Conservation (phyloP, 495 filamentous ascomycete species). For the Hypoxylon lenormandii region DNA sequence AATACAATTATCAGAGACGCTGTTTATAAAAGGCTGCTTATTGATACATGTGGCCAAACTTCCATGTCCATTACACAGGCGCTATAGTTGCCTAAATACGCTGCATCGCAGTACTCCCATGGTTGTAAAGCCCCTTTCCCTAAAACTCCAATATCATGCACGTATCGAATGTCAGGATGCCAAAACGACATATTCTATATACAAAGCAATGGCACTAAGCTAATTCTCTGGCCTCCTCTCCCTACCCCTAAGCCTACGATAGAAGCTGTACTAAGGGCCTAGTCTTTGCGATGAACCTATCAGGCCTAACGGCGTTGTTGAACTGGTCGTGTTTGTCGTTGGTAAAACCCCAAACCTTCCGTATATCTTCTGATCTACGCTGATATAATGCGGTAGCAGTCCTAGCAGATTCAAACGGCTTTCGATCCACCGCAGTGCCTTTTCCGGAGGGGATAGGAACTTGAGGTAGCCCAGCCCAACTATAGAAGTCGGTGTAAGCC, state of each 20-base stretch:
- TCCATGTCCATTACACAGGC: constrained; percentile 3
- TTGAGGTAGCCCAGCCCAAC: constrained; percentile 87
- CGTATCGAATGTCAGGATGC: constrained; percentile 34
- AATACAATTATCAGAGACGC: background rate
- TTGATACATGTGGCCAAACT: constrained; percentile 16
- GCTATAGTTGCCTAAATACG: constrained; percentile 3
- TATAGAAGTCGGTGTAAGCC: constrained; percentile 49
- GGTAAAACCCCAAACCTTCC: constrained; percentile 92
- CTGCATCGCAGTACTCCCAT: constrained; percentile 9
- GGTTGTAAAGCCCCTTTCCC: constrained; percentile 5
- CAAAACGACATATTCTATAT: constrained; percentile 28
- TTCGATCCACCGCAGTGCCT: constrained; percentile 83
- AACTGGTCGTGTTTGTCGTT: constrained; percentile 60
- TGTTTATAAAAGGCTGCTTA: constrained; percentile 1
- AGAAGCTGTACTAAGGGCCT: constrained; percentile 61
- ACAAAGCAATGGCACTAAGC: constrained; percentile 22
- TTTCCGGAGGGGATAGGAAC: constrained; percentile 84
- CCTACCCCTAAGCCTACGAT: background rate
- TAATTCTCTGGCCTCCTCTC: background rate
- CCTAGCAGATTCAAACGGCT: constrained; percentile 83
- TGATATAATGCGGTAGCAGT: constrained; percentile 86
- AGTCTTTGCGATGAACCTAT: constrained; percentile 73
- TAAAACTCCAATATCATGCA: constrained; percentile 40
- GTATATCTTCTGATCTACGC: constrained; percentile 94
- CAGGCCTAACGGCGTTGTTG: constrained; percentile 67